Evolutionary conservation across 208 protist genomes (phyloP).

Genomic region (Crithidia thermophila): DNA sequence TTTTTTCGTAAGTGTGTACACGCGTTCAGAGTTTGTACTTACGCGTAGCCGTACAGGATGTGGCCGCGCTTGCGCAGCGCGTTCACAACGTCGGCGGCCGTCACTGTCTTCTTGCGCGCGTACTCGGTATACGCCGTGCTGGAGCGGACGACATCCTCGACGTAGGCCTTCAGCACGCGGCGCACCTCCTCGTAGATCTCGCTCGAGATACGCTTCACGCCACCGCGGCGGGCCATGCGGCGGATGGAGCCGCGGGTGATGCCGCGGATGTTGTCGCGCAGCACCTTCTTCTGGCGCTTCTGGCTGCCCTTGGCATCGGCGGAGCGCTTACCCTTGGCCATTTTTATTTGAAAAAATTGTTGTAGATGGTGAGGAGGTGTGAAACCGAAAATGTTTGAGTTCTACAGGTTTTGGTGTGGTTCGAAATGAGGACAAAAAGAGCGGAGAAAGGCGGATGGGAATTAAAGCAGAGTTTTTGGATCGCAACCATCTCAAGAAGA

Average conservation of each 20-base stretch:
- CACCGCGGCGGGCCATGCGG: constrained; percentile 91
- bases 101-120: constrained; percentile 80
- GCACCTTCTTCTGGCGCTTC: constrained; percentile 88
- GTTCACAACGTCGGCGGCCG: constrained; percentile 84
- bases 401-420: too few relatives aligned
- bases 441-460: too few relatives aligned
- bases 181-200: constrained; percentile 75
- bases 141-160: constrained; percentile 83
- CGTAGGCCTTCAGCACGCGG: constrained; percentile 81
- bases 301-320: constrained; percentile 68
- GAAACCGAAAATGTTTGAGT: too few relatives aligned
- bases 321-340: constrained; percentile 83
- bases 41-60: constrained; percentile 90
- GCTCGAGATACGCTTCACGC: constrained; percentile 90
- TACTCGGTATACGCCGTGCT: constrained; percentile 87
- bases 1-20: too few relatives aligned
- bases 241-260: constrained; percentile 89
- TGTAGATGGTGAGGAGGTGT: too few relatives aligned
- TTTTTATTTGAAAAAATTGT: too few relatives aligned
- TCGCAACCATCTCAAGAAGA: too few relatives aligned
- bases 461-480: too few relatives aligned
- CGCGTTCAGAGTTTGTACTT: too few relatives aligned
- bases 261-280: constrained; percentile 87
- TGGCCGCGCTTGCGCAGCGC: constrained; percentile 86
- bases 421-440: too few relatives aligned